Evolutionary conservation across 2,329 filamentous ascomycete genomes (phyloP).

Genomic region (Leptographium wingfieldii): DNA sequence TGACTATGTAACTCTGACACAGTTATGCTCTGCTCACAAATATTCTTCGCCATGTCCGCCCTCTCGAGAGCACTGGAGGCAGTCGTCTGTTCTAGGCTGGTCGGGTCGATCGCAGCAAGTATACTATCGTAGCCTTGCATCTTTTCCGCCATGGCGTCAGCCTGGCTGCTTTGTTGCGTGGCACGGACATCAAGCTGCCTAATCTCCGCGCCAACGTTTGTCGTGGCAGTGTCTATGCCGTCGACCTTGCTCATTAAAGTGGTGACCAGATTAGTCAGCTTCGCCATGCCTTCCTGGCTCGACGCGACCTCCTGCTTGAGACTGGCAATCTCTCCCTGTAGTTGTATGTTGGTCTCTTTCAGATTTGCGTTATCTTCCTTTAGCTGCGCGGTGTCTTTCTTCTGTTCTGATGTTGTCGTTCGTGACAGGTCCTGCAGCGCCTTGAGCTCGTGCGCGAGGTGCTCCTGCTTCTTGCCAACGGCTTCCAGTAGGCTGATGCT

Average conservation of each 20-base stretch:
- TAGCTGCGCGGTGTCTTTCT: not conserved
- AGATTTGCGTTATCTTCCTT: not conserved
- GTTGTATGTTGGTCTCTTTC: not conserved
- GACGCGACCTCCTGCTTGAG: not conserved
- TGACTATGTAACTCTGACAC: not conserved
- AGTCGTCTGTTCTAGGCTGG: not conserved
- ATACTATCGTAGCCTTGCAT: not conserved
- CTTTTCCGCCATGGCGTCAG: not conserved
- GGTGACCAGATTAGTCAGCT: not conserved
- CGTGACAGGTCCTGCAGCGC: not conserved
- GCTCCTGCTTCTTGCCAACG: not conserved
- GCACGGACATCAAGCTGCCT: not conserved
- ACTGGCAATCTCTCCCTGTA: not conserved
- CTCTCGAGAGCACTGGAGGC: constrained; percentile 1
- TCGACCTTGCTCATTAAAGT: not conserved
- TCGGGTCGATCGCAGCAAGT: constrained; percentile 2
- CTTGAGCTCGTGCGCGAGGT: not conserved
- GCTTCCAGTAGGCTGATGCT: not conserved
- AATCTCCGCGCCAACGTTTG: not conserved
- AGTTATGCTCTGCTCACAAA: not conserved
- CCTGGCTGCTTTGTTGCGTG: not conserved
- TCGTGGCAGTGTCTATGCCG: not conserved
- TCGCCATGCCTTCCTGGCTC: not conserved
- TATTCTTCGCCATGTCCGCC: not conserved
- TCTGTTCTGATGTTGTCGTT: not conserved